Conservation (phyloP, 345 rosid genomes). For the Lenwebbia sp. region DNA sequence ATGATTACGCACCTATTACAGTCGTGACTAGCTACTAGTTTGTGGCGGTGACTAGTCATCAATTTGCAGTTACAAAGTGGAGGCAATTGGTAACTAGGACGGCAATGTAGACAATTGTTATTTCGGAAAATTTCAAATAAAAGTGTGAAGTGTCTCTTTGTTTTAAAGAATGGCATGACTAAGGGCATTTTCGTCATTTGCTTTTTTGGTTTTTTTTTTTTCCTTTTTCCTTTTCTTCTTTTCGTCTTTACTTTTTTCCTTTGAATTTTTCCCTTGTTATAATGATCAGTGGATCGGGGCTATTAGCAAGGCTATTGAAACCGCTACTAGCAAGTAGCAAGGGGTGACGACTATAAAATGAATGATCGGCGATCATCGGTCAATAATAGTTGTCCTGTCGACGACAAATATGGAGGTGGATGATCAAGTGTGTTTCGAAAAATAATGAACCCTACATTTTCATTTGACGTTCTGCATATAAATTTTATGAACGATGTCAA, state of each 20-base stretch:
- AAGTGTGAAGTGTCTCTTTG: too few species aligned
- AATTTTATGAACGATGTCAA: background rate
- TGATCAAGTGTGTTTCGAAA: background rate
- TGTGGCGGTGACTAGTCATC: background rate
- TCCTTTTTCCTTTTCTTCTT: too few species aligned
- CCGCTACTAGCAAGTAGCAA: background rate
- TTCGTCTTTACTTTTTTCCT: too few species aligned
- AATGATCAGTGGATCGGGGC: background rate
- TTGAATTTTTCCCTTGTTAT: too few species aligned
- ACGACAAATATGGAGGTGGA: background rate
- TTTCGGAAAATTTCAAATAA: too few species aligned
- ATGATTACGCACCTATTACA: background rate
- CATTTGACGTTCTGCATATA: background rate
- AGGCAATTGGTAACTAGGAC: background rate
- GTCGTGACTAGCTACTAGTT: background rate
- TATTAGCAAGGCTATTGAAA: background rate
- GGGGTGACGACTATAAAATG: background rate
- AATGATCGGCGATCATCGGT: background rate
- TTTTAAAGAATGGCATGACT: too few species aligned
- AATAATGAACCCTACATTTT: background rate
- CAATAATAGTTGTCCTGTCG: background rate
- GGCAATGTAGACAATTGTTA: background rate
- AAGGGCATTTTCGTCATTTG: too few species aligned
- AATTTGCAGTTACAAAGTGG: too few species aligned
- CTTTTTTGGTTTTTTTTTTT: too few species aligned